Conservation (phyloP, 345 rosid genomes). For the Reutealis trisperma region DNA sequence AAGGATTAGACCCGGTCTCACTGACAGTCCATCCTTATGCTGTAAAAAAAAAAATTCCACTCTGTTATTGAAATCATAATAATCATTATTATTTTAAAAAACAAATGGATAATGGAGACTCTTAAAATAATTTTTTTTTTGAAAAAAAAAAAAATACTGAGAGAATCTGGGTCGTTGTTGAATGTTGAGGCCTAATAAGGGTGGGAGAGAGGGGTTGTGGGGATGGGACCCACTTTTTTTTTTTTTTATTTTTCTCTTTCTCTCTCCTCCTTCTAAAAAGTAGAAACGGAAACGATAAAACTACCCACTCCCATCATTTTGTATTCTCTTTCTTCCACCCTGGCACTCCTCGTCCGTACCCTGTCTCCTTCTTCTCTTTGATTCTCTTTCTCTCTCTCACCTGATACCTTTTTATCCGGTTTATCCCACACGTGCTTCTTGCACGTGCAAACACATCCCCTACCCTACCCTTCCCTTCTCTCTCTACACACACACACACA, state of each 20-base stretch:
- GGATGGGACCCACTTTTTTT: conserved; percentile 25
- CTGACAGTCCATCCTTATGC: too few species aligned
- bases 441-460: conserved; percentile 15
- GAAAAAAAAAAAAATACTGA: too few species aligned
- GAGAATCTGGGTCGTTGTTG: too few species aligned
- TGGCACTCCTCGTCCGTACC: conserved; percentile 52
- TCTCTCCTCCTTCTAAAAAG: conserved; percentile 16
- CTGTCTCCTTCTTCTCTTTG: conserved; percentile 23
- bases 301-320: conserved; percentile 51
- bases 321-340: conserved; percentile 41
- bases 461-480: neutral
- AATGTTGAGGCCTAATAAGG: too few species aligned
- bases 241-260: too few species aligned
- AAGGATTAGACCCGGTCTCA: too few species aligned
- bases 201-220: neutral
- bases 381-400: conserved; percentile 33
- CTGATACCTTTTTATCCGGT: conserved; percentile 51
- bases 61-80: too few species aligned
- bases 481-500: neutral
- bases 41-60: too few species aligned
- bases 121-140: too few species aligned
- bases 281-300: conserved; percentile 44
- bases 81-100: too few species aligned
- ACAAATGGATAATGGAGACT: too few species aligned
- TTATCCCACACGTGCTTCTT: conserved; percentile 40